phyloP scores from a whole-genome alignment of 2,329 filamentous ascomycete species.

The Talaromyces sp. region DNA sequence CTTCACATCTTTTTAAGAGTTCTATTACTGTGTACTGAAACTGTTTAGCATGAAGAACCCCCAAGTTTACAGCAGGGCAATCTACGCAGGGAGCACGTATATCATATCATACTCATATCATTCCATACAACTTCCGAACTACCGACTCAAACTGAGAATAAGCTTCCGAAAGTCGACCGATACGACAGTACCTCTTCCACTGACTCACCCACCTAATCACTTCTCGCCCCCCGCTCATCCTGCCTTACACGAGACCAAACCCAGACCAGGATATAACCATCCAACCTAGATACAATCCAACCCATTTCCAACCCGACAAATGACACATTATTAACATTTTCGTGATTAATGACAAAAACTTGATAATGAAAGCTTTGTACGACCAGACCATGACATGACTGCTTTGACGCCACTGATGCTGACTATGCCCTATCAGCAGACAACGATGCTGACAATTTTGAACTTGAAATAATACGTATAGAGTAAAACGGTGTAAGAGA shows the following conservation, averaged over 20 bases:
- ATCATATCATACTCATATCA: neutral
- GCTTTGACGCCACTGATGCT: slow-evolving; percentile 12
- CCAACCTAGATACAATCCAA: neutral
- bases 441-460: slow-evolving; percentile 6
- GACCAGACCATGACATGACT: slow-evolving; percentile 7
- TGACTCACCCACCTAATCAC: neutral
- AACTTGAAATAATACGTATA: neutral
- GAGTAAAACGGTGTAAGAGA: neutral
- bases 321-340: slow-evolving; percentile 8
- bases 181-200: neutral
- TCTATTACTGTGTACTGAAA: neutral
- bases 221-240: neutral
- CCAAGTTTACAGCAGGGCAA: neutral
- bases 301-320: neutral
- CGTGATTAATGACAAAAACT: neutral
- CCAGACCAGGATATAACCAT: neutral
- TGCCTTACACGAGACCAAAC: neutral
- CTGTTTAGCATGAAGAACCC: neutral
- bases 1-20: neutral
- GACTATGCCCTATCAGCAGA: slow-evolving; percentile 11
- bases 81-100: neutral
- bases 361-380: slow-evolving; percentile 6
- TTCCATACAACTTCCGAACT: neutral
- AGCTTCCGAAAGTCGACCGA: neutral
- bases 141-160: neutral